Percentiles rank a stretch among this genome's conserved stretches.
These are phyloP conservation scores for Saccharum hybrid DNA, from an alignment of 202 grass and related monocot genomes.

Conservation along the genomic window DNA sequence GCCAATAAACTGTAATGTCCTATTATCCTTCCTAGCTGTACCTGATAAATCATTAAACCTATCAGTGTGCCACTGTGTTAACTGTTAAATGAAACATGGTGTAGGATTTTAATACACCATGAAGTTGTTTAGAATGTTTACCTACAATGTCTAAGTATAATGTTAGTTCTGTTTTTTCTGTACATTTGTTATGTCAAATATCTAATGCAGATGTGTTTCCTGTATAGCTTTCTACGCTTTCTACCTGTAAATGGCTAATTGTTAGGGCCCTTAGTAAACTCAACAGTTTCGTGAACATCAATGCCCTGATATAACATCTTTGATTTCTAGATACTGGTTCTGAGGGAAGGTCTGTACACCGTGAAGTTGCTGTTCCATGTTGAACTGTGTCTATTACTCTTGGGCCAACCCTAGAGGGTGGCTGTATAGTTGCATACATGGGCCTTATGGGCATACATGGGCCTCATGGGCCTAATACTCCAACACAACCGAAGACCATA, in stretches of 20 bases:
- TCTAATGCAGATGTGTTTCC: not conserved
- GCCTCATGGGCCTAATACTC: too few species aligned
- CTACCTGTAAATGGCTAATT: not conserved
- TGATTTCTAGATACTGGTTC: slow-evolving; percentile 51
- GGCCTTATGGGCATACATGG: too few species aligned
- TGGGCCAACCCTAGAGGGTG: too few species aligned
- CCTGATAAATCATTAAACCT: slow-evolving; percentile 14
- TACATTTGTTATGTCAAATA: not conserved
- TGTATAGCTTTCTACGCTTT: too few species aligned
- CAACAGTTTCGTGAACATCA: slow-evolving; percentile 20
- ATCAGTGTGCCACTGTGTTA: not conserved
- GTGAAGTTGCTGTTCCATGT: slow-evolving; percentile 45
- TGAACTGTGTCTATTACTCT: too few species aligned
- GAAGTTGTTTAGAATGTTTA: slow-evolving; percentile 7
- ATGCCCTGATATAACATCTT: slow-evolving; percentile 26
- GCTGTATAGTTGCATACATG: too few species aligned
- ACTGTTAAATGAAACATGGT: slow-evolving; percentile 2
- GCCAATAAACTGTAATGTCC: not conserved
- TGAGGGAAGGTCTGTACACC: slow-evolving; percentile 55
- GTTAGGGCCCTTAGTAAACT: slow-evolving; percentile 2
- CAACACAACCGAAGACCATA: slow-evolving; percentile 38
- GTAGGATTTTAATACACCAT: not conserved
- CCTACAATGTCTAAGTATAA: not conserved
- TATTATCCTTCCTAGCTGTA: slow-evolving; percentile 1
- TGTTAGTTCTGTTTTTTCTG: not conserved